Conservation (phyloP, 768 basidiomycete genomes). For the Boletus bicolor region DNA sequence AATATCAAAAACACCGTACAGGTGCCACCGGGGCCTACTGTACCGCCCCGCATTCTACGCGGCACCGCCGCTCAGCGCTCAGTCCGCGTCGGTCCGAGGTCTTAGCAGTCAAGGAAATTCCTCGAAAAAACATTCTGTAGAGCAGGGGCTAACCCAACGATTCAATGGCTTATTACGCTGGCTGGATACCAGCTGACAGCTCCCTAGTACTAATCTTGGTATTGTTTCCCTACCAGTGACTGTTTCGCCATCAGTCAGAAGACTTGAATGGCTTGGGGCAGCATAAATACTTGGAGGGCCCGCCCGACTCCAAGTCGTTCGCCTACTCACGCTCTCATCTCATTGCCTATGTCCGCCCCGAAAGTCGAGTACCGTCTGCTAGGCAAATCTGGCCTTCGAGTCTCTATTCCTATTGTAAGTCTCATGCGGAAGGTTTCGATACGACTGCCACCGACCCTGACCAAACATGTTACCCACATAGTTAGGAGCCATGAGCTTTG, state of each 20-base stretch:
- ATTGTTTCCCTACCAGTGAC: not conserved
- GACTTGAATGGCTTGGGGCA: not conserved
- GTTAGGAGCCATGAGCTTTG: slow-evolving; percentile 29
- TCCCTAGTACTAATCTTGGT: not conserved
- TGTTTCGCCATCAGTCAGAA: not conserved
- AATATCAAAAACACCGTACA: not conserved
- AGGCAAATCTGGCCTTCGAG: slow-evolving; percentile 27
- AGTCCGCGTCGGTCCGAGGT: not conserved
- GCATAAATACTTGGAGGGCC: not conserved
- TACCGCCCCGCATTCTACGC: not conserved
- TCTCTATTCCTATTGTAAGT: slow-evolving; percentile 36
- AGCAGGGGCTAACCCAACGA: not conserved
- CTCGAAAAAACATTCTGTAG: not conserved
- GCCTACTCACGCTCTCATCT: not conserved
- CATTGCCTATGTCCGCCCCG: slow-evolving; percentile 1
- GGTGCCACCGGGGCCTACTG: too few relatives aligned
- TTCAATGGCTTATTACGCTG: not conserved
- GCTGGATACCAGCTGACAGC: not conserved
- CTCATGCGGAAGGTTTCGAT: not conserved
- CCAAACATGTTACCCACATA: not conserved
- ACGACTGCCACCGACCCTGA: not conserved
- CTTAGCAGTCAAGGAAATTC: not conserved
- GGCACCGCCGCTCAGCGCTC: not conserved
- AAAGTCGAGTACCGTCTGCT: slow-evolving; percentile 24
- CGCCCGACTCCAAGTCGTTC: not conserved